Base-by-base conservation (phyloP, 2,329 filamentous ascomycete species). In the Amphichorda felina region DNA sequence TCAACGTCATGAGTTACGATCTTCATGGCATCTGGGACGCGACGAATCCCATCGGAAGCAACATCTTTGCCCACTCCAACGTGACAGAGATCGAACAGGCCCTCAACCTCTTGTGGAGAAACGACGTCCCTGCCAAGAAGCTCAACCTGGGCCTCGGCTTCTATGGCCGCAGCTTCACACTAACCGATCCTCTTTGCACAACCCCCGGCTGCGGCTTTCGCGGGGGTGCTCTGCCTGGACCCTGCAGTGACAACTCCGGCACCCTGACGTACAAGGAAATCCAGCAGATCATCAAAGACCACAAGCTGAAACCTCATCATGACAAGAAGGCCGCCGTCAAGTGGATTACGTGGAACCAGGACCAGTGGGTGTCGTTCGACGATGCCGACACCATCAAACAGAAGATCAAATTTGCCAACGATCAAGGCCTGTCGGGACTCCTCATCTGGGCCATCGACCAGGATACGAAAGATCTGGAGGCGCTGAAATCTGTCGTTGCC, bases 51-150 rank as follows among this genome's bases (percentile, higher is more conserved):
- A n/a, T n/a, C n/a, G n/a, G n/a, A n/a, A 5, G 4, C 5, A 45
- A 43, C 8, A 42, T 61, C n/a, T 41, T 48, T 9, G 41, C 48
- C 2, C 64, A 70, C 39, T 64, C 65, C 1, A 67, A 70, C 40
- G 36, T 69, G 0, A 64, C 63, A 2, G 63, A 70, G 44, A 68
- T 68, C 14, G 48, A 60, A 5, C 19, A 42, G 1, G 52, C 53
- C 0, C 33, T 66, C 0, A 55, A 66, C 4, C 56, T 70, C 0
- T 45, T 71, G 4, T 70, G 67, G 63, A 50, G 62, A 3, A 59
- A 54, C 21, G 43, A 57, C 16, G 46, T 73, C 2, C 42, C 49
- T 1, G 53, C 68, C 0, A 21, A 35, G 0, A 63, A 67, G 36
- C 42, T 72, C 5, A 50, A 48, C 6, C 38, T 70, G 13, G 66